phyloP scores from a whole-genome alignment of 495 filamentous ascomycete genomes.

The Penicillium roqueforti region DNA sequence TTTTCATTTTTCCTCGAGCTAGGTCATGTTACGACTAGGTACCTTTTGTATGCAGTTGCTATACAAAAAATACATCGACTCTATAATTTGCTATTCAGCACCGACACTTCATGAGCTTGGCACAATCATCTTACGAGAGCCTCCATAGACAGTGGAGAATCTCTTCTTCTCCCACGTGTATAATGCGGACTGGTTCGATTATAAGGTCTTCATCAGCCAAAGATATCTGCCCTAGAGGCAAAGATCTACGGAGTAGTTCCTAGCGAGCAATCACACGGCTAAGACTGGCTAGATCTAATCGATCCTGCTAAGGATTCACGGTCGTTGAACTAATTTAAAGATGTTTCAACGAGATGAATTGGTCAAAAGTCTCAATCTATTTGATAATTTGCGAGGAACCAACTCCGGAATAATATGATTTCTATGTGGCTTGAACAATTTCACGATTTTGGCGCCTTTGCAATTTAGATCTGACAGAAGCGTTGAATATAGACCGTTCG shows the following conservation, averaged over 20 bases:
- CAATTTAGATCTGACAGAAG: background rate
- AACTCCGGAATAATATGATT: background rate
- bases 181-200: background rate
- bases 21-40: too few relatives aligned
- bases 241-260: background rate
- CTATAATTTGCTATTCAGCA: too few relatives aligned
- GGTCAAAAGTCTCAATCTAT: background rate
- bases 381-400: background rate
- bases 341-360: background rate
- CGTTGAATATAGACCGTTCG: background rate
- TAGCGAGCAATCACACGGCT: background rate
- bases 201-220: background rate
- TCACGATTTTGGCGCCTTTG: background rate
- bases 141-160: background rate
- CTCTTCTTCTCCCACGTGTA: background rate
- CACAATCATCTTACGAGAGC: background rate
- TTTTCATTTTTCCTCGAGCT: too few relatives aligned
- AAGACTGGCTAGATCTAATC: background rate
- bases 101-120: too few relatives aligned
- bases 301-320: background rate
- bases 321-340: background rate
- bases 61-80: too few relatives aligned
- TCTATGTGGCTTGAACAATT: background rate
- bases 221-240: background rate
- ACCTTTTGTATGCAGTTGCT: too few relatives aligned